These are phyloP conservation scores for Endoconidiophora polonica DNA, from an alignment of 2,329 filamentous ascomycete genomes.

Conservation along the genomic window DNA sequence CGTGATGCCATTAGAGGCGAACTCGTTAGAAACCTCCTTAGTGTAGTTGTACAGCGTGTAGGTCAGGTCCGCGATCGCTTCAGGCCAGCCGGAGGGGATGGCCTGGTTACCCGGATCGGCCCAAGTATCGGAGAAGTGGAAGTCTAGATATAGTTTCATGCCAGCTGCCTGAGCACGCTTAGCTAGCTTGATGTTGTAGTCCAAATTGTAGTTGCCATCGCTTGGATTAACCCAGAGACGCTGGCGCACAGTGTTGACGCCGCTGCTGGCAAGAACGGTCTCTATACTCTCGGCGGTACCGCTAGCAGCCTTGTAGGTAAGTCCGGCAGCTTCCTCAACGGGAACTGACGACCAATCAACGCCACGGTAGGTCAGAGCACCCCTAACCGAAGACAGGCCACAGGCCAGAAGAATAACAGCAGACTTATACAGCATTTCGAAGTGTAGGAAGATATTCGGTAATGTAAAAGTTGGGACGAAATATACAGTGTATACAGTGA, in stretches of 20 bases:
- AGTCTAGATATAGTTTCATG: slow-evolving; percentile 41
- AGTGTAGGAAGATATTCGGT: no score
- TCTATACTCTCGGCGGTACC: slow-evolving; percentile 41
- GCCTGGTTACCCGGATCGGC: slow-evolving; percentile 48
- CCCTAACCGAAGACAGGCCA: slow-evolving; percentile 14
- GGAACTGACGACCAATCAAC: slow-evolving; percentile 54
- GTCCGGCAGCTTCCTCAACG: slow-evolving; percentile 44
- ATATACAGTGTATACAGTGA: background rate
- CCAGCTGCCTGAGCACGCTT: slow-evolving; percentile 46
- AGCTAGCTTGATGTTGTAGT: slow-evolving; percentile 54
- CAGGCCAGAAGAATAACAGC: slow-evolving; percentile 3
- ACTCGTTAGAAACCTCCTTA: slow-evolving; percentile 40
- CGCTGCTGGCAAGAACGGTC: slow-evolving; percentile 40
- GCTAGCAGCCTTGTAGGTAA: slow-evolving; percentile 39
- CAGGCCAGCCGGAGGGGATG: slow-evolving; percentile 48
- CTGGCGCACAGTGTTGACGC: slow-evolving; percentile 55
- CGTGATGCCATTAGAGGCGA: slow-evolving; percentile 35
- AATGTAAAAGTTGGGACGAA: background rate
- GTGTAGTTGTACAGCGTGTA: slow-evolving; percentile 56
- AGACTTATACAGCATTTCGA: slow-evolving; percentile 7
- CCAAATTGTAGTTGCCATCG: slow-evolving; percentile 48
- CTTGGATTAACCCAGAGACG: slow-evolving; percentile 54
- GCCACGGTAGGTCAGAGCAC: slow-evolving; percentile 44
- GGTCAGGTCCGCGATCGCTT: slow-evolving; percentile 38
- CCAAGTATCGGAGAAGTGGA: slow-evolving; percentile 56